Percentiles rank a stretch among this genome's conserved stretches.
Conservation (phyloP, 202 grass and related monocot species). For the Digitaria exilis region DNA sequence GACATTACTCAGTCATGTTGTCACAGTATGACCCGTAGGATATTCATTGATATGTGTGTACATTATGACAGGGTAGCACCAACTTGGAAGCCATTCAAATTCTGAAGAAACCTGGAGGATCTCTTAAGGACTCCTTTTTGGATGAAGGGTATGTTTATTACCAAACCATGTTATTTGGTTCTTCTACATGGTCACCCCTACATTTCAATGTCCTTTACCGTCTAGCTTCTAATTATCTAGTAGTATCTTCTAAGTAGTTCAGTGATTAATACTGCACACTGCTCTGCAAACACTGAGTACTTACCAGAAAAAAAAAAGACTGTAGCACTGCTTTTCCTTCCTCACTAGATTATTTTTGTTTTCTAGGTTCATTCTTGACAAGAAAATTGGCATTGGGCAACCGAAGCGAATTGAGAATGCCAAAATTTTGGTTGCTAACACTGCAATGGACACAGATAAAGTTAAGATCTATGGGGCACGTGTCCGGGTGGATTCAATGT, state of each 20-base stretch:
- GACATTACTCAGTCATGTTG: neutral
- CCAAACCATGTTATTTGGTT: neutral
- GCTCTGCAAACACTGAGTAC: neutral
- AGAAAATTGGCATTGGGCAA: slow-evolving; percentile 97
- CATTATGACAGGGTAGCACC: slow-evolving; percentile 75
- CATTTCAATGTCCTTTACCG: neutral
- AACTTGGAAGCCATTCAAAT: slow-evolving; percentile 97
- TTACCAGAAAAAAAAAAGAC: neutral
- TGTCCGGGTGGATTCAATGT: slow-evolving; percentile 91
- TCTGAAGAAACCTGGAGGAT: slow-evolving; percentile 98
- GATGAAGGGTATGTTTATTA: slow-evolving; percentile 79
- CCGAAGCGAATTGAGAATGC: slow-evolving; percentile 94
- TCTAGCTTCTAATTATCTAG: neutral
- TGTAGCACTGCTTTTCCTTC: neutral
- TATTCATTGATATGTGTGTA: neutral
- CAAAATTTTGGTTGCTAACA: slow-evolving; percentile 94
- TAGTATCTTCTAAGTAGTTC: neutral
- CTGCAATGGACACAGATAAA: slow-evolving; percentile 99
- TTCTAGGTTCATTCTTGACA: slow-evolving; percentile 96
- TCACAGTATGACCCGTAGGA: neutral
- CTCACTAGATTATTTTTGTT: neutral
- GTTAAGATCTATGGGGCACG: slow-evolving; percentile 97
- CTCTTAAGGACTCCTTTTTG: slow-evolving; percentile 95
- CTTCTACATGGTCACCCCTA: neutral
- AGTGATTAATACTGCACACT: neutral